Evolutionary conservation across 192 early-diverging fungal genomes (phyloP), one percentile per base, ranked within the genome.

Genomic region (Gaertneriomyces semiglobifer): DNA sequence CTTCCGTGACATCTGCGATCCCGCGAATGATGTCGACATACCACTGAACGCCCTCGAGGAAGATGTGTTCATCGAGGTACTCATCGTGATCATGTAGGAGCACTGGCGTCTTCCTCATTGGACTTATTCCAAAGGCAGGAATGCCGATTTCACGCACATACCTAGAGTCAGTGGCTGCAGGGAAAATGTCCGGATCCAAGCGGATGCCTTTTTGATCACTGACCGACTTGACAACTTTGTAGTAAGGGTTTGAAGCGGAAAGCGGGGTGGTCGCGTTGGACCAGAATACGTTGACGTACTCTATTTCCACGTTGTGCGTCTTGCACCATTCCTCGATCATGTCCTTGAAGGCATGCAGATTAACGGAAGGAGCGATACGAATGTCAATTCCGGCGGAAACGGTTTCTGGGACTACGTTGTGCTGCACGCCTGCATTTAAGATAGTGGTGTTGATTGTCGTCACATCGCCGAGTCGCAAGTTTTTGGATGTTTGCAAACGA

Each of bases 31-130:
- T 71, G 16, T 72, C 75, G 7, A 68, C 74, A 72, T 93, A 94
- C 66, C 92, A 92, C 10, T 80, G 79, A 50, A 92, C 83, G 45
- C 87, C 90, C 50, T 84, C 85, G 50, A 92, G 63, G 61, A 90
- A 88, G 55, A 83, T 68, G 52, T 84, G 80, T 73, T 92, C 89
- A 75, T 85, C 84, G 59, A 94, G 80, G 46, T 84, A 88, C 79
- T 94, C 92, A 71, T 94, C 80, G 71, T 94, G 91, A 74, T 92
- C 90, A 59, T 94, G 92, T 33, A 94, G 74, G 47, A 94, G 71
- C 50, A 92, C 77, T 3, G 90, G 90, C 6, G 84, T 83, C 75
- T 89, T 87, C 71, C 85, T 78, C 70, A 94, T 80, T 18, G 89
- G 89, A n/a, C 88, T 89, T 54, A 94, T 88, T 50, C 93, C 93